phyloP scores from a whole-genome alignment of 129 eudicot genomes.

The Flaveria robusta region DNA sequence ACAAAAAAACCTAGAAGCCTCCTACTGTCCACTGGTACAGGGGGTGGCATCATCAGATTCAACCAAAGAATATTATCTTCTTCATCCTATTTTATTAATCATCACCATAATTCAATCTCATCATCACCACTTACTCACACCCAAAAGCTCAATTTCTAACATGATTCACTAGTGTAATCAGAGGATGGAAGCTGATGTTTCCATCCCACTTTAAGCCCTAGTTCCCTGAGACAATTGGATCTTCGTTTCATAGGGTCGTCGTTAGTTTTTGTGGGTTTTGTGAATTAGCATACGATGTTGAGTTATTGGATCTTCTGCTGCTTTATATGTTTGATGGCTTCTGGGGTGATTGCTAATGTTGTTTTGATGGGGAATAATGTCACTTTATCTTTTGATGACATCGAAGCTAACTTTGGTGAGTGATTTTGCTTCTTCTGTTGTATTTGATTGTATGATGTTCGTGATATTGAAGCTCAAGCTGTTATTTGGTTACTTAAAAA shows the following conservation, averaged over 20 bases:
- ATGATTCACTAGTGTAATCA: constrained; percentile 35
- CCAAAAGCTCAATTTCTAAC: constrained; percentile 13
- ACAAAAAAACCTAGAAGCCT: neutral
- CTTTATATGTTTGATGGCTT: constrained; percentile 40
- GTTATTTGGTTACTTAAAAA: neutral
- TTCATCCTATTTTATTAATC: no score
- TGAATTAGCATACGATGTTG: constrained; percentile 35
- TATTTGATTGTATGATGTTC: neutral
- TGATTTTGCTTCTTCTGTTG: neutral
- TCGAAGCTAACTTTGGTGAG: constrained; percentile 94
- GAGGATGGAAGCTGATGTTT: constrained; percentile 96
- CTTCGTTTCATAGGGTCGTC: constrained; percentile 25
- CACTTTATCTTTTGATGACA: constrained; percentile 72
- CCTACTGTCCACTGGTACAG: neutral
- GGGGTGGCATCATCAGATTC: neutral
- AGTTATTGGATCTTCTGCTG: constrained; percentile 35
- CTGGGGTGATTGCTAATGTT: constrained; percentile 52
- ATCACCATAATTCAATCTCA: neutral
- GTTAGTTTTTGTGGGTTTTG: constrained; percentile 28
- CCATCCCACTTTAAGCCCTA: constrained; percentile 50
- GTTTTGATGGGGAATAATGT: constrained; percentile 61
- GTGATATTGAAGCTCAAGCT: neutral
- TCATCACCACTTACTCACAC: neutral
- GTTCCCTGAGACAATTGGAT: neutral
- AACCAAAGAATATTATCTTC: neutral